Base-by-base conservation (phyloP, 129 eudicot species). In the Chrysanthemum makinoi region DNA sequence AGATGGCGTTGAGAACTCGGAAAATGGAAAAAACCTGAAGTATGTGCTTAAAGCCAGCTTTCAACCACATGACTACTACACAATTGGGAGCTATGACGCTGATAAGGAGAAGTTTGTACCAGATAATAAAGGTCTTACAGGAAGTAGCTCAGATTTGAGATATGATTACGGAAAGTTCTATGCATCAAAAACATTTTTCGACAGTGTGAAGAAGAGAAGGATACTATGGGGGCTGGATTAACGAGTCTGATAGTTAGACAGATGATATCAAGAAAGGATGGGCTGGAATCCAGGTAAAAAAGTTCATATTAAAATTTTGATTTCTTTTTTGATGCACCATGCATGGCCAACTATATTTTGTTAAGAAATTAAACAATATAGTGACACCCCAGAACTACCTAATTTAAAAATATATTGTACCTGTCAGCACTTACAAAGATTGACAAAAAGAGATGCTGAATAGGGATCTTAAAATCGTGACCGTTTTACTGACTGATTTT, bases 161-260 rank as follows among this genome's bases (percentile, higher is more conserved):
- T 83, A 79, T 49, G 83, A 83, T 69, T 83, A 83, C 33, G 87
- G 81, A 66, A 83, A 72, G 24, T 83, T 79, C 17, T 83, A 78
- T 75, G 87, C 87, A 10, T 83, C 87, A 0, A 83, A 83, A 75
- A 24, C 83, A 10, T 83, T 83, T 67, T 83, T 18, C 20, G 83
- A 83, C 55, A 57, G 69, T 46, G 73, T 2, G 11, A 83, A 79
- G 82, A 71, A 79, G 19, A 51, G 83, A 50, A 79, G 86, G 62
- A 66, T 83, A n/a, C 39, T 79, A 10, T 83, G 78, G 81, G 81
- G 87, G 81, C 0, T 83, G 87, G 81, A 70, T 83, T 44, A 71
- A 70, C 1, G 83, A 79, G 50, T 70, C 79, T 2, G 74, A 70
- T 70, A 33, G 51, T 8, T 65, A 75, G 3, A 50, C 24, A 5